Conservation (phyloP, 495 filamentous ascomycete genomes). For the Aspergillus baeticus region DNA sequence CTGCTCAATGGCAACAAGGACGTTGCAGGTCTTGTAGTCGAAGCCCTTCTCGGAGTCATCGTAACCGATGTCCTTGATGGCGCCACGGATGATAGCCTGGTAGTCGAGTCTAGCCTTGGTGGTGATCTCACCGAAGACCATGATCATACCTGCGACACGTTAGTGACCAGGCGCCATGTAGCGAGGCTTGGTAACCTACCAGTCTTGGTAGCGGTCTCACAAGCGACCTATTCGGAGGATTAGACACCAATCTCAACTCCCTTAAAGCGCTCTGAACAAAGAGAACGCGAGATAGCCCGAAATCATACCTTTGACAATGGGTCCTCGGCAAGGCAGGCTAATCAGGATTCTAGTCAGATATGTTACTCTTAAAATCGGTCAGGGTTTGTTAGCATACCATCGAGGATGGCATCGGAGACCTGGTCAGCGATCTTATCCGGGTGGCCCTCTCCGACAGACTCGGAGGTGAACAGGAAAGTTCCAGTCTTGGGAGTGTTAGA, state of each 20-base stretch:
- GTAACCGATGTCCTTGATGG: constrained; percentile 98
- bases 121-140: constrained; percentile 99
- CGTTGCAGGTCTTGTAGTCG: constrained; percentile 99
- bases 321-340: constrained; percentile 80
- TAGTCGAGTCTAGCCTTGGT: constrained; percentile 95
- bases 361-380: no score
- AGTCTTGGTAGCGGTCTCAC: constrained; percentile 99
- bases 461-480: constrained; percentile 98
- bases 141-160: constrained; percentile 71
- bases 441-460: constrained; percentile 97
- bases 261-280: background rate
- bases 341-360: no score
- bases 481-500: constrained; percentile 59
- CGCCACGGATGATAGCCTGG: constrained; percentile 92
- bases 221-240: constrained; percentile 61
- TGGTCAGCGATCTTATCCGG: constrained; percentile 99
- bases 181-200: constrained; percentile 44
- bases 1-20: constrained; percentile 98
- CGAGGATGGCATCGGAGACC: constrained; percentile 97
- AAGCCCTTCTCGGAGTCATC: constrained; percentile 96
- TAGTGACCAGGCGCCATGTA: constrained; percentile 7
- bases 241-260: background rate
- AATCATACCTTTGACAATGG: constrained; percentile 81
- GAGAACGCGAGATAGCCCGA: constrained; percentile 7
- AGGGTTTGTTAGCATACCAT: no score